Evolutionary conservation across 129 eudicot genomes (phyloP).

Genomic region (Pulicaria dysenterica): DNA sequence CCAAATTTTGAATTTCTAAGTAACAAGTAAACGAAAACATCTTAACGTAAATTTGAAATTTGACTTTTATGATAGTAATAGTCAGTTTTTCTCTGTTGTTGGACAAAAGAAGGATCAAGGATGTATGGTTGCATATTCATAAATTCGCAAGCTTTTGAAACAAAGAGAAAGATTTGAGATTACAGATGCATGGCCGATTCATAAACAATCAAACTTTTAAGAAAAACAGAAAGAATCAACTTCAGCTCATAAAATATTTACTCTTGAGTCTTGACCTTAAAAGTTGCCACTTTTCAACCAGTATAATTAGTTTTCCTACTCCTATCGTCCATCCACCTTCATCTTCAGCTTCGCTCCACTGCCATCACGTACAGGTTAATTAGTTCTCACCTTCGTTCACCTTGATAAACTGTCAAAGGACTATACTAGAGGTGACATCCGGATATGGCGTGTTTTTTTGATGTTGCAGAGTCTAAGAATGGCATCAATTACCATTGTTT

Average conservation of each 20-base stretch:
- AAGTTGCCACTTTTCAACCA: neutral
- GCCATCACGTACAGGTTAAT: too few relatives aligned
- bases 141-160: neutral
- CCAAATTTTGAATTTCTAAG: neutral
- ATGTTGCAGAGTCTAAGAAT: too few relatives aligned
- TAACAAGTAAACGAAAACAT: conserved; percentile 13
- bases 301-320: conserved; percentile 34
- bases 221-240: too few relatives aligned
- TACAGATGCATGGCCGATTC: too few relatives aligned
- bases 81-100: neutral
- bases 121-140: conserved; percentile 22
- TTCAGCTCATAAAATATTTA: neutral
- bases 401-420: too few relatives aligned
- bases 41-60: neutral
- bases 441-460: too few relatives aligned
- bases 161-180: neutral
- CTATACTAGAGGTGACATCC: too few relatives aligned
- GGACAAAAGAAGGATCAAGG: conserved; percentile 11
- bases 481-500: too few relatives aligned
- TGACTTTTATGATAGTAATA: conserved; percentile 10
- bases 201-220: too few relatives aligned
- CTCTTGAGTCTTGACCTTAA: neutral
- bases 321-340: too few relatives aligned
- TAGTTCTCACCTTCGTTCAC: too few relatives aligned
- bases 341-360: too few relatives aligned